Conservation (phyloP, 106 monocot species). For the Hemerocallis citrina region DNA sequence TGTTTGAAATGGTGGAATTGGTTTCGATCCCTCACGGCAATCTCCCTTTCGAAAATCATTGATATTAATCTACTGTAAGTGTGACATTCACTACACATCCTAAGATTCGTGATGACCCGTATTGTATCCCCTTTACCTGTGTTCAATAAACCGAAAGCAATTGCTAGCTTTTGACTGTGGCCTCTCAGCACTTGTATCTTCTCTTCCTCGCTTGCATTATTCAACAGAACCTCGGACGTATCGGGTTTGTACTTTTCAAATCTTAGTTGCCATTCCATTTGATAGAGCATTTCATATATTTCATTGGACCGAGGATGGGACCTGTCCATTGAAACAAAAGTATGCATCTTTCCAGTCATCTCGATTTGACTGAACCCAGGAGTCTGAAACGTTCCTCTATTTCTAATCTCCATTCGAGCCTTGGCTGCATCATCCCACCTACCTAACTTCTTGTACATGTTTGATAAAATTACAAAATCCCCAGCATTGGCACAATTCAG, state of each 20-base stretch:
- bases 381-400: constrained; percentile 27
- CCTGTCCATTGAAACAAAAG: constrained; percentile 56
- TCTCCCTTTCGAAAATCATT: constrained; percentile 49
- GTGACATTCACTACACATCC: constrained; percentile 47
- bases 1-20: constrained; percentile 14
- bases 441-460: constrained; percentile 29
- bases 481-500: constrained; percentile 32
- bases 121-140: constrained; percentile 4
- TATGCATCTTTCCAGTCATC: constrained; percentile 40
- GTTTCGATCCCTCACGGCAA: constrained; percentile 48
- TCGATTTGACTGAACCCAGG: constrained; percentile 60
- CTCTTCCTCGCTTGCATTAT: not conserved
- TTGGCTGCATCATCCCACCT: constrained; percentile 45
- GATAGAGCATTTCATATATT: constrained; percentile 12
- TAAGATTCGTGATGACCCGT: constrained; percentile 10
- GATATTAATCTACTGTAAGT: constrained; percentile 49
- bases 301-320: constrained; percentile 13
- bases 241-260: constrained; percentile 14
- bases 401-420: constrained; percentile 25
- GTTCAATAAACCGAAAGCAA: constrained; percentile 19
- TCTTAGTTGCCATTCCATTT: constrained; percentile 17
- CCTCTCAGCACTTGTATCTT: constrained; percentile 1
- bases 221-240: constrained; percentile 1
- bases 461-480: constrained; percentile 52
- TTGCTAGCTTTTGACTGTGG: constrained; percentile 18